phyloP scores from a whole-genome alignment of 1,284 basidiomycete species.

The Microbotryomycetes sp. region DNA sequence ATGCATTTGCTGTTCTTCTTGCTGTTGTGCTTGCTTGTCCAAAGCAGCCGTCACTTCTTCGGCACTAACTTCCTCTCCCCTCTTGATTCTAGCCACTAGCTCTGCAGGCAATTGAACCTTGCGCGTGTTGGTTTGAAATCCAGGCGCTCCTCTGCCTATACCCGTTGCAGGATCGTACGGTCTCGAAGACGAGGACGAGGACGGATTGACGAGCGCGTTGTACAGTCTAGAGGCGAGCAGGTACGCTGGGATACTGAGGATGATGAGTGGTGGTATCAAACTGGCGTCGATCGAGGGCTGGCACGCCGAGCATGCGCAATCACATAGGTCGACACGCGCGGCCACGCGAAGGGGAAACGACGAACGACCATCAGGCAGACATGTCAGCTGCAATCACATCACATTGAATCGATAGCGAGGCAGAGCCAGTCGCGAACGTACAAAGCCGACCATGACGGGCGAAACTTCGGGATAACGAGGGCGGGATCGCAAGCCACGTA shows the following conservation, averaged over 20 bases:
- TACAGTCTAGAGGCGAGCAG: conserved; percentile 1
- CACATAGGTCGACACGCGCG: too few relatives aligned
- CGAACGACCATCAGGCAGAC: too few relatives aligned
- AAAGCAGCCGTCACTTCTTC: conserved; percentile 28
- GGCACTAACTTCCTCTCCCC: conserved; percentile 27
- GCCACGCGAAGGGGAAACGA: too few relatives aligned
- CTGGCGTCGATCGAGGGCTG: conserved; percentile 3
- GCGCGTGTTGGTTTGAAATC: conserved; percentile 14
- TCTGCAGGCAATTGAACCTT: conserved; percentile 12
- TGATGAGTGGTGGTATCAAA: conserved; percentile 15
- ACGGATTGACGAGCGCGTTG: background rate
- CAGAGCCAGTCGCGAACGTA: too few relatives aligned
- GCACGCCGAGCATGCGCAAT: too few relatives aligned
- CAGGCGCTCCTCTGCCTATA: conserved; percentile 24
- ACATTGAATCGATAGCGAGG: too few relatives aligned
- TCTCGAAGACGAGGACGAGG: background rate
- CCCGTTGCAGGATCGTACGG: conserved; percentile 16
- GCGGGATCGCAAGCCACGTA: too few relatives aligned
- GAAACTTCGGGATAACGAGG: too few relatives aligned
- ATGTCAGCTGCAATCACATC: too few relatives aligned
- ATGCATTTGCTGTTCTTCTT: conserved; percentile 6
- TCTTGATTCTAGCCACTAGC: conserved; percentile 24
- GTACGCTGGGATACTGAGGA: conserved; percentile 10
- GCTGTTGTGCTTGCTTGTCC: conserved; percentile 7
- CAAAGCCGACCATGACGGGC: too few relatives aligned